phyloP scores from a whole-genome alignment of 2,329 filamentous ascomycete species.

The Talaromyces marneffei region DNA sequence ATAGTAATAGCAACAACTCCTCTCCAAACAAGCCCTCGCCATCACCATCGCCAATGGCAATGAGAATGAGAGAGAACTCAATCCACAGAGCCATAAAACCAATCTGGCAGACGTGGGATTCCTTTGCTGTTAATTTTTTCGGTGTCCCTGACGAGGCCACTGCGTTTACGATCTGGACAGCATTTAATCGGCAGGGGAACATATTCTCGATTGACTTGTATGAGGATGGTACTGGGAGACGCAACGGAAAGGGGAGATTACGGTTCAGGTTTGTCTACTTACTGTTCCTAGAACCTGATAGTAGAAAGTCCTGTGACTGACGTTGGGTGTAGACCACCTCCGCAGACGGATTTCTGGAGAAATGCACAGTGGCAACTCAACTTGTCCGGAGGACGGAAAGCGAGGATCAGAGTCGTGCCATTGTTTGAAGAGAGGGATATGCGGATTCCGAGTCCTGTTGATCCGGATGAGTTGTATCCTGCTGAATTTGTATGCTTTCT shows the following conservation, averaged over 20 bases:
- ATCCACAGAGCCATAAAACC: neutral
- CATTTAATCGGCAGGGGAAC: conserved; percentile 49
- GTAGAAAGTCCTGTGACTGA: neutral
- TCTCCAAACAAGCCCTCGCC: neutral
- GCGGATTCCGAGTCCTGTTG: conserved; percentile 31
- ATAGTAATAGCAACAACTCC: neutral
- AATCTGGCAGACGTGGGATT: conserved; percentile 38
- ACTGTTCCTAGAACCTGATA: neutral
- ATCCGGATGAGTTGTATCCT: conserved; percentile 29
- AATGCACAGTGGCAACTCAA: conserved; percentile 24
- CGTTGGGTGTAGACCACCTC: conserved; percentile 45
- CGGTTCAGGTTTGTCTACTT: conserved; percentile 44
- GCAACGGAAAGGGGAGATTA: conserved; percentile 43
- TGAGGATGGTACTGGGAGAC: conserved; percentile 37
- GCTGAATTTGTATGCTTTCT: conserved; percentile 29
- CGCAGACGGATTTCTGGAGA: conserved; percentile 48
- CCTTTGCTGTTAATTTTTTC: conserved; percentile 32
- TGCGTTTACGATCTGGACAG: conserved; percentile 44
- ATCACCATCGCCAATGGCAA: neutral
- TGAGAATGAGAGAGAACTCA: neutral
- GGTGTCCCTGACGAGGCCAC: conserved; percentile 31
- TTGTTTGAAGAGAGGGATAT: conserved; percentile 20
- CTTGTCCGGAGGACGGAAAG: conserved; percentile 21
- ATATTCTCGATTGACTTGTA: conserved; percentile 55
- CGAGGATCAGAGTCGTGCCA: conserved; percentile 19